phyloP scores from a whole-genome alignment of 148 eudicot species.

The Cornus florida region DNA sequence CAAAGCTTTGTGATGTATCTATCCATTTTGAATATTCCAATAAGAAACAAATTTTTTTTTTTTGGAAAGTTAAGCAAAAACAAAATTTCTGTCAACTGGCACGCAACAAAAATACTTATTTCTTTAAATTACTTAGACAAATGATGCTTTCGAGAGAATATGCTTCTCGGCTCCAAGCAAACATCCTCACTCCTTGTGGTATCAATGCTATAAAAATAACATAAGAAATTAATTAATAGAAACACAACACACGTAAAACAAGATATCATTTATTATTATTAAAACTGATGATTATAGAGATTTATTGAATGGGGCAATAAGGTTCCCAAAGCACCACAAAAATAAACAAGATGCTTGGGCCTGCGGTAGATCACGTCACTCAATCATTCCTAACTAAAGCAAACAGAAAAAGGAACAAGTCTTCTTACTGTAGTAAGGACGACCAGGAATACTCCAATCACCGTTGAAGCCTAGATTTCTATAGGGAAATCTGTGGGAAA shows the following conservation, averaged over 20 bases:
- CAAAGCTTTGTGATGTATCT: no score
- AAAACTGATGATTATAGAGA: neutral
- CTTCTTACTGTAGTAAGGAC: no score
- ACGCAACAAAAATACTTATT: neutral
- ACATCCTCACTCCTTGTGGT: constrained; percentile 23
- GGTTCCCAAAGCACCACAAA: no score
- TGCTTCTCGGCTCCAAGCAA: constrained; percentile 18
- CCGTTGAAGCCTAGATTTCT: no score
- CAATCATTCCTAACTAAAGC: neutral
- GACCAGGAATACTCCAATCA: no score
- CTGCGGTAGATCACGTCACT: neutral
- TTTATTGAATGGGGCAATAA: neutral
- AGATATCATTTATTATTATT: neutral
- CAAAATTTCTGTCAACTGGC: neutral
- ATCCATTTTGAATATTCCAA: no score
- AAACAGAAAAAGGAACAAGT: no score
- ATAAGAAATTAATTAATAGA: constrained; percentile 10
- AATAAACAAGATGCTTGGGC: no score
- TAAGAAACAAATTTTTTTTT: no score
- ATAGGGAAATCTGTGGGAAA: no score
- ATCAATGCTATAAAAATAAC: constrained; percentile 28
- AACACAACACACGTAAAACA: neutral
- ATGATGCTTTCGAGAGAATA: constrained; percentile 30
- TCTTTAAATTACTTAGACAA: constrained; percentile 42
- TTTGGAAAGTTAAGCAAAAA: neutral